These are phyloP conservation scores for Cytospora chrysosperma DNA, from an alignment of 2,329 filamentous ascomycete genomes.

Conservation along the genomic window DNA sequence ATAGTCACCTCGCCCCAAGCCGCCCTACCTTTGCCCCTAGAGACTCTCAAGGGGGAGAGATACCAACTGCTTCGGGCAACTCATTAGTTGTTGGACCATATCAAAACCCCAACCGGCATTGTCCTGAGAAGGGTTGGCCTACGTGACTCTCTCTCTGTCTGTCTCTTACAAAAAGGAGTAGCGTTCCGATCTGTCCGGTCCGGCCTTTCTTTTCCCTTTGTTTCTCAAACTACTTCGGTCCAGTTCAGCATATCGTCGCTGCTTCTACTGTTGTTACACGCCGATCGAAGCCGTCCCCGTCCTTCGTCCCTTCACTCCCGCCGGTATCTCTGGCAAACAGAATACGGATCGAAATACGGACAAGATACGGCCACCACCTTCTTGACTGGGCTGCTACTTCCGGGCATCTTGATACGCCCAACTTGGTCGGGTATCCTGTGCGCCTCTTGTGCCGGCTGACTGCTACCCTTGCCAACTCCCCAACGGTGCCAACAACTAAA, in stretches of 20 bases:
- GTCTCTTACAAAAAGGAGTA: constrained; percentile 3
- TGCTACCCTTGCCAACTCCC: not conserved
- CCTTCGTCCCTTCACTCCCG: constrained; percentile 5
- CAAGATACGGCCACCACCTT: too few relatives aligned
- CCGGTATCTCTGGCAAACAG: not conserved
- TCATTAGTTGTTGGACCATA: not conserved
- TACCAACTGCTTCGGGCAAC: not conserved
- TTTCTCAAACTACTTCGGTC: constrained; percentile 4
- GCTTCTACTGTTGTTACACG: constrained; percentile 17
- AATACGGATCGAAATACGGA: too few relatives aligned
- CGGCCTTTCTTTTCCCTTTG: constrained; percentile 17
- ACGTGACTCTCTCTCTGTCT: constrained; percentile 13
- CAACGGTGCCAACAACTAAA: not conserved
- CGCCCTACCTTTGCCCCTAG: constrained; percentile 15
- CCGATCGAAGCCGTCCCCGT: constrained; percentile 8
- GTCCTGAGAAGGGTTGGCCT: constrained; percentile 3
- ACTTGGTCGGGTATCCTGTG: not conserved
- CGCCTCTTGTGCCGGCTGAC: not conserved
- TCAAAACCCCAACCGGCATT: constrained; percentile 13
- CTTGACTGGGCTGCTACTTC: not conserved
- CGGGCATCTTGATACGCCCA: not conserved
- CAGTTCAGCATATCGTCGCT: constrained; percentile 11
- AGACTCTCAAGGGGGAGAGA: not conserved
- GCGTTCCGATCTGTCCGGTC: constrained; percentile 13
- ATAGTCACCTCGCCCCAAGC: constrained; percentile 11